A percentile compares a stretch with the other conserved stretches of the same genome.
Evolutionary conservation across 768 basidiomycete species (phyloP).

Genomic region (Tricholoma saponaceum): DNA sequence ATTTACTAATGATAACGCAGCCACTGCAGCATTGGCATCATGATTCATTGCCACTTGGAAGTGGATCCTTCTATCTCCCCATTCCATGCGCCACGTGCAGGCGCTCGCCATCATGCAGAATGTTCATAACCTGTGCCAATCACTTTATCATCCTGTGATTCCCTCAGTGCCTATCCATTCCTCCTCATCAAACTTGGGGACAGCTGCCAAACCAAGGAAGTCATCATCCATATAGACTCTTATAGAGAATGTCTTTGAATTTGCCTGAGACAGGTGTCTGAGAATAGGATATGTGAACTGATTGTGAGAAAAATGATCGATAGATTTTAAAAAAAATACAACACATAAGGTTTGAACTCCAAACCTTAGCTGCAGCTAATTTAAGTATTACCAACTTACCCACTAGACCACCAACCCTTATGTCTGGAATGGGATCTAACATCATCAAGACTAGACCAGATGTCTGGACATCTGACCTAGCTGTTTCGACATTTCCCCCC

Average conservation of each 20-base stretch:
- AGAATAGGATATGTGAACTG: not conserved
- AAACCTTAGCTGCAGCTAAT: not conserved
- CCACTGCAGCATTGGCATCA: not conserved
- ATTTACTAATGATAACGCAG: not conserved
- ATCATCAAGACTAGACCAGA: too few relatives aligned
- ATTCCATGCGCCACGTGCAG: not conserved
- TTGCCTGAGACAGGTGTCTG: not conserved
- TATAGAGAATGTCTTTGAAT: not conserved
- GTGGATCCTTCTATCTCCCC: not conserved
- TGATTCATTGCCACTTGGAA: conserved; percentile 2
- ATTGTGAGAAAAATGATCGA: not conserved
- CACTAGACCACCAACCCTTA: too few relatives aligned
- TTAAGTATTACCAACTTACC: too few relatives aligned
- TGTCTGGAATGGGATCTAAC: too few relatives aligned
- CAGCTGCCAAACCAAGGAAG: not conserved
- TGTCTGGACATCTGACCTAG: too few relatives aligned
- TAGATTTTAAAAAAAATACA: not conserved
- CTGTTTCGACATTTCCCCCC: too few relatives aligned
- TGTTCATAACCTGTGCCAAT: not conserved
- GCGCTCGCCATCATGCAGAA: not conserved
- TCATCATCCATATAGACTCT: not conserved
- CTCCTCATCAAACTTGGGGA: not conserved
- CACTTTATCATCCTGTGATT: conserved; percentile 4
- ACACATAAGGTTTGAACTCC: not conserved
- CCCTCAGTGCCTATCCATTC: conserved; percentile 6